These are phyloP conservation scores for Solanum lycopersicoides DNA, from an alignment of 257 asterid species.

Conservation along the genomic window DNA sequence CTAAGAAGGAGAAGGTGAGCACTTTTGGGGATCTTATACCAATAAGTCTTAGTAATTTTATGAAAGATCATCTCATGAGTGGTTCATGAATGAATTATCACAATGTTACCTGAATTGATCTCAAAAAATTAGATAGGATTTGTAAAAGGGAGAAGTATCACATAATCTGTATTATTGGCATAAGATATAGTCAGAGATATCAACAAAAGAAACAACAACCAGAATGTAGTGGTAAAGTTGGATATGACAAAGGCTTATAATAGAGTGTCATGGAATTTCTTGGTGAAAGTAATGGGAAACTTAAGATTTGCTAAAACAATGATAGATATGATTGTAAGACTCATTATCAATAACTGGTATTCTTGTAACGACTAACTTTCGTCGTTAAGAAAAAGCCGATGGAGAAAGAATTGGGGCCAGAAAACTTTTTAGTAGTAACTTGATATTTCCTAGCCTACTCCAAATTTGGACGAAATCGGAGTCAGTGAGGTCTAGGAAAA, in stretches of 20 bases:
- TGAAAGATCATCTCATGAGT: neutral
- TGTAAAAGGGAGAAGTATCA: neutral
- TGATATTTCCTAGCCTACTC: no score
- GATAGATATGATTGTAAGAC: neutral
- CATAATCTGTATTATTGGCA: neutral
- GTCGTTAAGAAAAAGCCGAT: no score
- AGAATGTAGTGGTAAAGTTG: neutral
- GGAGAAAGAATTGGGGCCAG: no score
- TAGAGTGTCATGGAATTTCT: neutral
- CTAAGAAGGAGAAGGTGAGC: neutral
- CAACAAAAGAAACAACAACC: no score
- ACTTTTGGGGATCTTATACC: neutral
- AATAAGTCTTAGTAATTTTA: neutral
- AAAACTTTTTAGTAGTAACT: no score
- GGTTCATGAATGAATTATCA: neutral
- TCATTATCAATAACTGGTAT: neutral
- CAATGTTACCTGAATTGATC: no score
- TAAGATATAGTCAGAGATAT: neutral
- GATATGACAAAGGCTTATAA: neutral
- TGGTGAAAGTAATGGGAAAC: no score
- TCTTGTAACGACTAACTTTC: no score
- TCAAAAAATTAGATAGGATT: no score
- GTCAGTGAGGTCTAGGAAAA: no score
- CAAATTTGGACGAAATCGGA: no score
- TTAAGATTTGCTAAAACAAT: neutral